Evolutionary conservation across 345 rosid species (phyloP), one percentile per base, ranked within the genome.

Genomic region (Fremontodendron californicum): DNA sequence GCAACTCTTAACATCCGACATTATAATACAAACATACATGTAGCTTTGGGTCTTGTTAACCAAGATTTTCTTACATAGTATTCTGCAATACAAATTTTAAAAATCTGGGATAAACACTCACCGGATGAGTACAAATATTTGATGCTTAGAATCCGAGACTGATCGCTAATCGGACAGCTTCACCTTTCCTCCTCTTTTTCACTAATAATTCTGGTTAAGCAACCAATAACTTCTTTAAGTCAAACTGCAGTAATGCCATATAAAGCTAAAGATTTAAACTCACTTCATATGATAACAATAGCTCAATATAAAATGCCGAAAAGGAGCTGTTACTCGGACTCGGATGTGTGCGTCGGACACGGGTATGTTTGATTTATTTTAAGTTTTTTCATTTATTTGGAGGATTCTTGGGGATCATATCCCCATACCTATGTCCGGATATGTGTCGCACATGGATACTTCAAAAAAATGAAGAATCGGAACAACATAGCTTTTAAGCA

Each of bases 171-270:
- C 6, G 9, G 35, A 13, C n/a, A 23, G 72, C 2, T 66, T 43
- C 37, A 45, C 2, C 52, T 23, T 43, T 11, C 70, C 23, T 51
- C 23, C 48, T n/a, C 48, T 37, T 65, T 68, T 7, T 23, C 71
- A 12, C 29, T 43, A 9, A 45, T 75, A 25, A 18, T 61, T 75
- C 62, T 74, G 43, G 33, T n/a, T 42, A 10, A 57, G 37, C 52
- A n/a, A 13, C 79, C 51, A 76, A 39, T 25, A 76, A 13, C 31
- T 66, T 67, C 73, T 67, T 51, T 6, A 76, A 25, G 25, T 76
- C 79, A 67, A 66, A 54, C 79, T 76, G 79, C 51, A 66, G 2
- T n/a, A 40, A 75, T 1, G 16, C 72, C 37, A 49, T 15, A 8
- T 15, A 23, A 39, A 39, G n/a, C 25, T 9, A 52, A 48, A 23